These are phyloP conservation scores for Populus hybrid DNA, from an alignment of 441 rosid genomes.

Conservation along the genomic window DNA sequence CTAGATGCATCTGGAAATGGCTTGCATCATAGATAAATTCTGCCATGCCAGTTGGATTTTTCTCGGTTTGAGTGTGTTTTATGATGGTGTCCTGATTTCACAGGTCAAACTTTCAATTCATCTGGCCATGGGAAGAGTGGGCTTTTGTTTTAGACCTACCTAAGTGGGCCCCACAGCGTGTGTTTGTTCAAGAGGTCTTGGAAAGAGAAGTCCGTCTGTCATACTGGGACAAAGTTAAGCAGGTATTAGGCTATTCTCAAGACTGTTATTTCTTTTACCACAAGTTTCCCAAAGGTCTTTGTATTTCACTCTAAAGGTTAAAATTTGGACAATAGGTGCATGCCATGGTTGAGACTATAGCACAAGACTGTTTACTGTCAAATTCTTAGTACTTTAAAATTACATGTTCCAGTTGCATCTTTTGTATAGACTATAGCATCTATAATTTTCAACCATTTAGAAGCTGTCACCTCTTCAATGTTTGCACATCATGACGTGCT, in stretches of 20 bases:
- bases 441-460: background rate
- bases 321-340: background rate
- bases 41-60: background rate
- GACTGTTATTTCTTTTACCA: background rate
- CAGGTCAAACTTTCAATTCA: conserved; percentile 98
- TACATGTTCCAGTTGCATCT: background rate
- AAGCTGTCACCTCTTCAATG: background rate
- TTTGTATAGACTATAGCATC: background rate
- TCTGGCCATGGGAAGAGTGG: conserved; percentile 99
- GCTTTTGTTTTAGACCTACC: conserved; percentile 92
- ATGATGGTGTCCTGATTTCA: conserved; percentile 18
- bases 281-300: conserved; percentile 1
- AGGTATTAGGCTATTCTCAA: conserved; percentile 43
- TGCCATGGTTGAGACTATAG: background rate
- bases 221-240: conserved; percentile 98
- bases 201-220: conserved; percentile 98
- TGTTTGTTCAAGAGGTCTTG: conserved; percentile 96
- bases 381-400: background rate
- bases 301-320: background rate
- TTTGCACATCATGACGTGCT: background rate
- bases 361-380: background rate
- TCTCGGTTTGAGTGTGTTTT: conserved; percentile 9
- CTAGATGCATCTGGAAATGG: background rate
- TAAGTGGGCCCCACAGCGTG: conserved; percentile 98
- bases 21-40: background rate